Conservation (phyloP, 495 filamentous ascomycete species). For the Neurospora discreta region DNA sequence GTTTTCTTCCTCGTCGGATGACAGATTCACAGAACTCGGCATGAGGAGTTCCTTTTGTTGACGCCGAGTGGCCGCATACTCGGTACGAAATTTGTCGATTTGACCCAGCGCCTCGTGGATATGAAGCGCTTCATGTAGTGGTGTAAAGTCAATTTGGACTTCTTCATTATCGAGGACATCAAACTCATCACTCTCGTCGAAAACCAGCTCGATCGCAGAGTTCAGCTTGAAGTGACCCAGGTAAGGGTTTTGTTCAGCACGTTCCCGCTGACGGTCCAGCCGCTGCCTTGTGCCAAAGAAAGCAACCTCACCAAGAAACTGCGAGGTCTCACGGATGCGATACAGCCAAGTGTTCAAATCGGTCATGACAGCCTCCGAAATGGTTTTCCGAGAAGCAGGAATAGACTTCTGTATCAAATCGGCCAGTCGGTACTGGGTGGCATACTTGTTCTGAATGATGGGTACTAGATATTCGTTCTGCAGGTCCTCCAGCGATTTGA, state of each 20-base stretch:
- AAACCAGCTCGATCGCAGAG: conserved; percentile 88
- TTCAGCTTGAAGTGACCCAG: conserved; percentile 81
- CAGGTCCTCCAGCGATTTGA: conserved; percentile 88
- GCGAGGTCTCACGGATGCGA: conserved; percentile 87
- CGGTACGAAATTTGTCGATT: conserved; percentile 75
- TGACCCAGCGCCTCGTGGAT: conserved; percentile 94
- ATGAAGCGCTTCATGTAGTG: conserved; percentile 89
- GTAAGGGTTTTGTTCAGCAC: conserved; percentile 58
- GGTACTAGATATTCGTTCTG: conserved; percentile 81
- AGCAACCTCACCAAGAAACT: conserved; percentile 91
- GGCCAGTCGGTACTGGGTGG: conserved; percentile 89
- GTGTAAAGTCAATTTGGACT: conserved; percentile 85
- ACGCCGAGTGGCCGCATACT: conserved; percentile 81
- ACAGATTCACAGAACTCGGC: conserved; percentile 59
- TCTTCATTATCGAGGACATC: conserved; percentile 91
- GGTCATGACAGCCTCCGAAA: conserved; percentile 92
- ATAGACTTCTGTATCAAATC: conserved; percentile 93
- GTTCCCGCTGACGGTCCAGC: conserved; percentile 71
- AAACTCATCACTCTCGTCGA: conserved; percentile 91
- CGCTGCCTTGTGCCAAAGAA: conserved; percentile 89
- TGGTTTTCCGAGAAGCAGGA: conserved; percentile 80
- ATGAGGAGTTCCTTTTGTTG: conserved; percentile 86
- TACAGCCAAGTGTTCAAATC: conserved; percentile 98
- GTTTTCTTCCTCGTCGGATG: conserved; percentile 55
- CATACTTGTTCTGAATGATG: conserved; percentile 56